Evolutionary conservation across 2,329 filamentous ascomycete species (phyloP).

Genomic region (Diaporthe citri): DNA sequence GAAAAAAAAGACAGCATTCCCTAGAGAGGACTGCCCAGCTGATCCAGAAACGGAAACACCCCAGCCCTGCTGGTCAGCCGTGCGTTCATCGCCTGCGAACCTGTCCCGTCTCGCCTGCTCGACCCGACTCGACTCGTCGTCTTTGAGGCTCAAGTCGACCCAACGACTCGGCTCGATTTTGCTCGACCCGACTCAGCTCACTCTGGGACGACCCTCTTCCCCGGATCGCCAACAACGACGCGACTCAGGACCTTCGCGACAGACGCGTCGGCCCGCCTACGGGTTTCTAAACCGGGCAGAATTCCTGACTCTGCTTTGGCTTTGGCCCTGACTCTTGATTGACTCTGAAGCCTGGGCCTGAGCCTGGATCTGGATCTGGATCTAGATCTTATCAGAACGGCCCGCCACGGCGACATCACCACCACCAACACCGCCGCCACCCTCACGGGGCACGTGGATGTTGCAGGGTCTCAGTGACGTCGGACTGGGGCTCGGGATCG

Average conservation of each 20-base stretch:
- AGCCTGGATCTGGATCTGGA: slow-evolving; percentile 4
- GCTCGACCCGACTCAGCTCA: slow-evolving; percentile 6
- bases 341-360: not conserved
- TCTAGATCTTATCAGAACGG: not conserved
- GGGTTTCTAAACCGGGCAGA: not conserved
- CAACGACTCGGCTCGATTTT: slow-evolving; percentile 14
- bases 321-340: slow-evolving; percentile 1
- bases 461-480: slow-evolving; percentile 29
- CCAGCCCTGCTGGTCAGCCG: slow-evolving; percentile 29
- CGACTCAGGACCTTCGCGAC: slow-evolving; percentile 31
- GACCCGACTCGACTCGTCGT: slow-evolving; percentile 26
- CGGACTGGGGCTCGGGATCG: slow-evolving; percentile 36
- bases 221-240: slow-evolving; percentile 32
- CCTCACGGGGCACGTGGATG: slow-evolving; percentile 25
- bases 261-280: slow-evolving; percentile 29
- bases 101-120: not conserved
- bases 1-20: not conserved
- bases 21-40: slow-evolving; percentile 15
- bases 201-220: slow-evolving; percentile 26
- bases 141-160: slow-evolving; percentile 24
- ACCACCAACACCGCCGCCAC: not conserved
- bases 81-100: not conserved
- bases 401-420: not conserved
- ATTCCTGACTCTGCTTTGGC: slow-evolving; percentile 10
- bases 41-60: slow-evolving; percentile 36